Base-by-base conservation (phyloP, 257 asterid genomes). In the Nicotiana tomentosiformis region DNA sequence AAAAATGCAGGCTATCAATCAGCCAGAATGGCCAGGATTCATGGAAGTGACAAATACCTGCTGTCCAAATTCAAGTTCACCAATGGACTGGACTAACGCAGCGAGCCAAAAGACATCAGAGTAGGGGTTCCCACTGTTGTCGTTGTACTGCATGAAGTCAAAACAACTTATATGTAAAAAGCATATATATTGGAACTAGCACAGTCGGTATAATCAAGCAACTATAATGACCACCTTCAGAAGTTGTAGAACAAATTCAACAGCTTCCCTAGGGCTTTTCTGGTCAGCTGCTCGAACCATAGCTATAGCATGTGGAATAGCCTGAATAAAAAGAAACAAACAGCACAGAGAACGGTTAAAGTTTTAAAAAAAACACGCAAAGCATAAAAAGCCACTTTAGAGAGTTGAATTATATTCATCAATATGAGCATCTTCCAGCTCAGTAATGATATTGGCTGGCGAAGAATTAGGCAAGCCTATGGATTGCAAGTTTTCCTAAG, bases 231-330 rank as follows among this genome's bases (percentile, higher is more conserved):
- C 62, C 91, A 96, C 99, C 99, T 94, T 96, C 89, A 96, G 81
- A 85, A 96, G 98, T 88, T 94, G 98, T 89, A 93, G 92, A 88
- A 96, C 86, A 83, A 96, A 96, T 90, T 96, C 98, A 86, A 96
- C 98, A 86, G 98, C 98, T 90, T 96, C 99, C 87, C 97, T 93
- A 37, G 98, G 98, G 88, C 99, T 96, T 90, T 90, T 96, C 87
- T 90, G 90, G 83, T 96, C 98, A 53, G 96, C 88, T 78, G 97
- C 86, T 83, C 97, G 93, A 83, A 96, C 96, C 92, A 87, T 90
- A 81, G 99, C 97, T 84, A 96, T 86, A 84, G 98, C 98, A 87
- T 90, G 95, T 77, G 99, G 99, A 86, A 96, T 94, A 72, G 95
- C 98, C 99, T 96, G 94, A 66, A 77, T 58, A 15, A 29, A 79